Evolutionary conservation across 192 early-diverging fungal species (phyloP), one percentile per base, ranked within the genome.

Genomic region (Coemansia sp.): DNA sequence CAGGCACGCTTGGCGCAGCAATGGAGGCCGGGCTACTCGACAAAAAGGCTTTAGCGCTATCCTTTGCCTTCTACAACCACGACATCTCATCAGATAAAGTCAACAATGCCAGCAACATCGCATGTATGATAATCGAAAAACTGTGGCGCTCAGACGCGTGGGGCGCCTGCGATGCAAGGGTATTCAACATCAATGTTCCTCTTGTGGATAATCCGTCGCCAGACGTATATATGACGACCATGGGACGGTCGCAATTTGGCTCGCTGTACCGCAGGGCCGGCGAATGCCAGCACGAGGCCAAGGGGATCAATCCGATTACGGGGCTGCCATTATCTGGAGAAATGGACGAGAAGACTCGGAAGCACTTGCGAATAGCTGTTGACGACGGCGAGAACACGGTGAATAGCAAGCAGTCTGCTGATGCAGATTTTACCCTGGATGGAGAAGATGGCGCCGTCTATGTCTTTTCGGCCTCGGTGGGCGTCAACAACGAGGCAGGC

Each of bases 141-240:
- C 60, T 71, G 13, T 71, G 69, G 69, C 13, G n/a, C 0, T 23
- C 39, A 0, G 60, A 71, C 19, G 63, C 60, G 8, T 71, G 69
- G 64, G 19, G 25, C n/a, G 25, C 29, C 7, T 52, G 45, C 54
- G 10, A 50, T 2, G 53, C 63, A 2, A 9, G 34, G 1, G 47
- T 65, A 6, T 71, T 71, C 59, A 71, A 71, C 34, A 46, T 71
- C 49, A 71, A 65, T 27, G 58, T 71, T 2, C 69, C 69, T 9
- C 28, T 71, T 6, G n/a, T 59, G 4, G 2, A 29, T 13, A 13
- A 57, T 7, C 24, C 63, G 5, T 18, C 35, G 13, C 59, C 57
- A 7, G 62, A 62, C 32, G 39, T 65, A 10, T 62, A 48, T 19
- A 56, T 71, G 6, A 65, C 69, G 5, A 48, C 22, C 4, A 71